Evolutionary conservation across 2,329 filamentous ascomycete species (phyloP), one percentile per base, ranked within the genome.

Genomic region (Cercospora canescens): DNA sequence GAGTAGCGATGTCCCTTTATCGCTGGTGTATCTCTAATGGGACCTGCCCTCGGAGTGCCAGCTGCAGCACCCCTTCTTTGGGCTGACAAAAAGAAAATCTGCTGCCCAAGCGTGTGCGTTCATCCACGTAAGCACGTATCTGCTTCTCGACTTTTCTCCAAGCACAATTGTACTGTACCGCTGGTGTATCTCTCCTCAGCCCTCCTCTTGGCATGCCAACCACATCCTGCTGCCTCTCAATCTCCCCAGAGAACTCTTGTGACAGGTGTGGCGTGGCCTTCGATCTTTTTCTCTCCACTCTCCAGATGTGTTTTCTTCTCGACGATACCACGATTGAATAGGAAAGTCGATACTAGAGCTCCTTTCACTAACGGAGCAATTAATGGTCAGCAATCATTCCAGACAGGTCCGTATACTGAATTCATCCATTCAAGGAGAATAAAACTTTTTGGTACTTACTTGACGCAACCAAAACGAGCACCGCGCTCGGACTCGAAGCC

Each of bases 301-400:
- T 71, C 68, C n/a, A 69, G 59, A 21, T 60, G 35, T 16, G 45
- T 62, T 35, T 28, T 69, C 61, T 64, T 64, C 59, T 71, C 60
- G n/a, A 72, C 70, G 62, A 71, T 63, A 2, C 72, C 72, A 7
- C 65, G 60, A 59, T 74, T 74, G 48, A 68, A 69, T 6, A 75
- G 35, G 34, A 74, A 72, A 32, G 66, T 69, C 16, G 72, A 28
- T 8, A 72, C 71, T 18, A 74, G 62, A 6, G 67, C 50, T 11
- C 63, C 65, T 57, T 74, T 75, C 52, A 69, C 52, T 56, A 24
- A 3, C 18, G 6, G 0, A 6, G 6, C n/a, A 12, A 34, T 6
- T 4, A 56, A 34, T 28, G 52, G 5, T 50, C 26, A 50, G 24
- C 26, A 26, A 26, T 14, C 45, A 16, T n/a, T 14, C 7, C 24